Evolutionary conservation across 2,329 filamentous ascomycete genomes (phyloP).

Genomic region (Fusarium domesticum): DNA sequence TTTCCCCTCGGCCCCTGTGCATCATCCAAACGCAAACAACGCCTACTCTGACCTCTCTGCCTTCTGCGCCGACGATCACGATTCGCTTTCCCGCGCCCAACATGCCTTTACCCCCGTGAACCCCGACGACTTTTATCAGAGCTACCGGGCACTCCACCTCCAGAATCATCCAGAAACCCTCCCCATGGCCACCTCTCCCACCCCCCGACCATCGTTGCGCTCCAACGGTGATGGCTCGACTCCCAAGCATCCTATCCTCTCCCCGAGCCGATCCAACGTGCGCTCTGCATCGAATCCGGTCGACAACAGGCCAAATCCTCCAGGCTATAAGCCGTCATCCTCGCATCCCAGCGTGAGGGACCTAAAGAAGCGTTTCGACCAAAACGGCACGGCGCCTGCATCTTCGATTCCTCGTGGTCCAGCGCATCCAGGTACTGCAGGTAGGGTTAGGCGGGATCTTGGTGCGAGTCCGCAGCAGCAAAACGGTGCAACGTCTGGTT

Average conservation of each 20-base stretch:
- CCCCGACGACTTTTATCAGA: constrained; percentile 56
- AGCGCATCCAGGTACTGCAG: constrained; percentile 33
- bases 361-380: constrained; percentile 75
- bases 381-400: constrained; percentile 41
- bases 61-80: constrained; percentile 25
- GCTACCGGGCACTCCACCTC: constrained; percentile 42
- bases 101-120: constrained; percentile 45
- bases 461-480: constrained; percentile 33
- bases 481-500: constrained; percentile 39
- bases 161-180: constrained; percentile 35
- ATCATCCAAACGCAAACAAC: constrained; percentile 16
- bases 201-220: constrained; percentile 44
- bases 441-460: constrained; percentile 33
- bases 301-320: constrained; percentile 40
- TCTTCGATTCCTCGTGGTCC: constrained; percentile 36
- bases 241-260: constrained; percentile 45
- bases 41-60: constrained; percentile 19
- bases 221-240: constrained; percentile 51
- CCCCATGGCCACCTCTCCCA: constrained; percentile 39
- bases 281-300: constrained; percentile 58
- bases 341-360: constrained; percentile 73
- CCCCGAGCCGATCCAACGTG: constrained; percentile 40
- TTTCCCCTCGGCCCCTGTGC: constrained; percentile 17
- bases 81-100: constrained; percentile 25
- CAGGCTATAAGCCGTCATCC: constrained; percentile 33